Conservation (phyloP, 805 yeast species). For the Wickerhamiella spandovensis region DNA sequence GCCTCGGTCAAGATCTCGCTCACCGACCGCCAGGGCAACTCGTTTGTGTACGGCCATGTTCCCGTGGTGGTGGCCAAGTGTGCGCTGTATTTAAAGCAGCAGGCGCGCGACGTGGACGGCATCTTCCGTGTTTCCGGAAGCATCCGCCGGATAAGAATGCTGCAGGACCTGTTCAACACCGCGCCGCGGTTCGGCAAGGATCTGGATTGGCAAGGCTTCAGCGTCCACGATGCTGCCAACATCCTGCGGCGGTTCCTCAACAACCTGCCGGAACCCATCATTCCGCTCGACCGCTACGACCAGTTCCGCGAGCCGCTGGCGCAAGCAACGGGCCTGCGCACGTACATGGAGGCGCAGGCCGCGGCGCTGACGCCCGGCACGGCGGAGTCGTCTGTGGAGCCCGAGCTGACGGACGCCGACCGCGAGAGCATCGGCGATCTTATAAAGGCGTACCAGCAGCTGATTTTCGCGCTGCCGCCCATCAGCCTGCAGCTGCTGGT, state of each 20-base stretch:
- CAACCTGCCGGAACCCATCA: slow-evolving; percentile 81
- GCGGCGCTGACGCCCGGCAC: slow-evolving; percentile 5
- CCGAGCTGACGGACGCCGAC: background rate
- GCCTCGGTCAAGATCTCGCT: slow-evolving; percentile 70
- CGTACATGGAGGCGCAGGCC: slow-evolving; percentile 47
- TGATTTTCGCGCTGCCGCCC: slow-evolving; percentile 61
- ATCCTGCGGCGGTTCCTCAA: slow-evolving; percentile 74
- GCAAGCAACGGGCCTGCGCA: slow-evolving; percentile 44
- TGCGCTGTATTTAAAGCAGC: slow-evolving; percentile 69
- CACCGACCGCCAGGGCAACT: slow-evolving; percentile 41
- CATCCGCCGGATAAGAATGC: slow-evolving; percentile 70
- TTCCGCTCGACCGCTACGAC: slow-evolving; percentile 67
- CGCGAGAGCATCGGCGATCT: slow-evolving; percentile 4
- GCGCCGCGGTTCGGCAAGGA: slow-evolving; percentile 87
- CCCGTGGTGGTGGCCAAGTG: slow-evolving; percentile 95
- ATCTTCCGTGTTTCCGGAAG: slow-evolving; percentile 90
- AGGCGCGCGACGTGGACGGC: slow-evolving; percentile 66
- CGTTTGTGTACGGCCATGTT: slow-evolving; percentile 70
- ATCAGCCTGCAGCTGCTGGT: slow-evolving; percentile 69
- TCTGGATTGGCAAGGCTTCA: slow-evolving; percentile 82
- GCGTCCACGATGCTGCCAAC: slow-evolving; percentile 94
- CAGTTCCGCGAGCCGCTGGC: slow-evolving; percentile 65
- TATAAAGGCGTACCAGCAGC: slow-evolving; percentile 51
- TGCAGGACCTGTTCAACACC: slow-evolving; percentile 69
- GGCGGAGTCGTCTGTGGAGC: background rate